Evolutionary conservation across 768 basidiomycete genomes (phyloP).

Genomic region (Lactifluus piperatus): DNA sequence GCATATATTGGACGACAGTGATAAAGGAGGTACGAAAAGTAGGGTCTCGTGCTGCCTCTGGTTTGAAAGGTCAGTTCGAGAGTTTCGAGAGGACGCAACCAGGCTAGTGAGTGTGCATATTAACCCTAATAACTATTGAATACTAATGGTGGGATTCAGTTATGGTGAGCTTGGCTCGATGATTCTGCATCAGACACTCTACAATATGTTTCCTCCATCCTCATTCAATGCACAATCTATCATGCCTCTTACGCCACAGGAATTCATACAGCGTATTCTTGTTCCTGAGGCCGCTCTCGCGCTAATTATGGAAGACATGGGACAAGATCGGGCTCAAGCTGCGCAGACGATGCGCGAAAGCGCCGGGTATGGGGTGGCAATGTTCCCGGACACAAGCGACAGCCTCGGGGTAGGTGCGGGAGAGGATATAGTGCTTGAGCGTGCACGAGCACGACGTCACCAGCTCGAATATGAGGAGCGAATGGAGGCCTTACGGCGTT

Average conservation of each 20-base stretch:
- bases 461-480: constrained; percentile 36
- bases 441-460: constrained; percentile 33
- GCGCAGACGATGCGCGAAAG: constrained; percentile 62
- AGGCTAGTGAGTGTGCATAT: constrained; percentile 68
- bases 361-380: constrained; percentile 72
- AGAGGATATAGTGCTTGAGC: constrained; percentile 37
- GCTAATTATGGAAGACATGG: constrained; percentile 75
- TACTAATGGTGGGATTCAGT: constrained; percentile 32
- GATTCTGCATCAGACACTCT: constrained; percentile 70
- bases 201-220: constrained; percentile 61
- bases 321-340: constrained; percentile 39
- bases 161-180: constrained; percentile 82
- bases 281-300: constrained; percentile 79
- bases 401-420: constrained; percentile 29
- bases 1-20: constrained; percentile 63
- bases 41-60: constrained; percentile 55
- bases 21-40: constrained; percentile 53
- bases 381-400: constrained; percentile 64
- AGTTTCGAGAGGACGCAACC: constrained; percentile 79
- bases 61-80: constrained; percentile 66
- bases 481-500: constrained; percentile 25
- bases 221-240: constrained; percentile 45
- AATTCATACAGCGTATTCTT: constrained; percentile 79
- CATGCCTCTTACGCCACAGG: constrained; percentile 57
- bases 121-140: too few relatives aligned